Evolutionary conservation across 2,329 filamentous ascomycete genomes (phyloP).

Genomic region (Alternaria longipes): DNA sequence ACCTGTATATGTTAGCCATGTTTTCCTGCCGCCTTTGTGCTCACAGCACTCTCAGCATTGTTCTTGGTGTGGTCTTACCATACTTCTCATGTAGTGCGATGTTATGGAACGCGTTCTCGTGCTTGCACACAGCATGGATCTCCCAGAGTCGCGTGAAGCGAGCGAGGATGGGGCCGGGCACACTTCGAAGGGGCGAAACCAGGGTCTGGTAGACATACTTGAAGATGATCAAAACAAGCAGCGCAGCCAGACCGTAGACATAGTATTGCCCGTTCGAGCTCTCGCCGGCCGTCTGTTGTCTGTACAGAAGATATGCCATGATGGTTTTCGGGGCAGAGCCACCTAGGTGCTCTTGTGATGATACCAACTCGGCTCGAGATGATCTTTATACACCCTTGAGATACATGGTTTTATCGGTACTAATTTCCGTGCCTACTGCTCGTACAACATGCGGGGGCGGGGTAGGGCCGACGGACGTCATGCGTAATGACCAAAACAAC

Average conservation of each 20-base stretch:
- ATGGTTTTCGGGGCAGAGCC: not conserved
- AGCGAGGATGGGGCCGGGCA: conserved; percentile 59
- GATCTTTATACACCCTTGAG: not conserved
- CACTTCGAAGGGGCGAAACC: conserved; percentile 46
- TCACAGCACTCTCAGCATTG: not conserved
- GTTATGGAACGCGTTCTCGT: not conserved
- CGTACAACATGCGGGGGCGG: not conserved
- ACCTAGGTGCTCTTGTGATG: not conserved
- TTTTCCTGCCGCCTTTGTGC: not conserved
- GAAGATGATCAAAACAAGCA: not conserved
- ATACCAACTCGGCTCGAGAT: not conserved
- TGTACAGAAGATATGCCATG: not conserved
- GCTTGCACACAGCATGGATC: conserved; percentile 43
- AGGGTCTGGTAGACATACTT: not conserved
- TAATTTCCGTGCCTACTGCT: too few relatives aligned
- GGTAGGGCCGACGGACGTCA: not conserved
- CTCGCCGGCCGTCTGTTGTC: not conserved
- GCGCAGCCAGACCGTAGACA: not conserved
- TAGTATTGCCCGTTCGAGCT: not conserved
- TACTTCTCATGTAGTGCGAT: not conserved
- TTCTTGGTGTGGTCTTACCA: not conserved
- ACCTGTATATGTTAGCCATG: not conserved
- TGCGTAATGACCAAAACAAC: not conserved
- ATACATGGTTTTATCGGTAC: not conserved
- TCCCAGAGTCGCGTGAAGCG: conserved; percentile 59